Conservation (phyloP, 108 stramenopile species). For the Nitzschia sp. region DNA sequence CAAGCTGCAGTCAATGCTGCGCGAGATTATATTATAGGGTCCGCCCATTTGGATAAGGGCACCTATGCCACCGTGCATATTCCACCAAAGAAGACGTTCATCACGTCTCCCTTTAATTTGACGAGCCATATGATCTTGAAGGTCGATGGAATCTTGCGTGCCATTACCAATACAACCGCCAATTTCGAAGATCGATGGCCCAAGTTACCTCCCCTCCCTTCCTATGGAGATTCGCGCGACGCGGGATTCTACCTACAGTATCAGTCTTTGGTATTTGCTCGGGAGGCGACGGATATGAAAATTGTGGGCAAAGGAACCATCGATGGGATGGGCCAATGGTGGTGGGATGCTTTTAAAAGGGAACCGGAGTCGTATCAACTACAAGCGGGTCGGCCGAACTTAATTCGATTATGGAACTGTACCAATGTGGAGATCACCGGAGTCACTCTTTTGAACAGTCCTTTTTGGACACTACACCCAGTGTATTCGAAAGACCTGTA, state of each 20-base stretch:
- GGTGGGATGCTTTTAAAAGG: slow-evolving; percentile 29
- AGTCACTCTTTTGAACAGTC: slow-evolving; percentile 25
- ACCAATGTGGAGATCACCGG: slow-evolving; percentile 14
- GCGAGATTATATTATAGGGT: not conserved
- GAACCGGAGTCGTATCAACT: not conserved
- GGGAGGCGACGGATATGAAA: slow-evolving; percentile 13
- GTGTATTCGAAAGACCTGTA: slow-evolving; percentile 21
- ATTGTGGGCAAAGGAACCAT: slow-evolving; percentile 30
- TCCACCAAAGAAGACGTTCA: slow-evolving; percentile 10
- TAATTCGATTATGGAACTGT: slow-evolving; percentile 28
- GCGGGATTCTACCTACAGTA: slow-evolving; percentile 16
- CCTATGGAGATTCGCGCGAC: slow-evolving; percentile 21
- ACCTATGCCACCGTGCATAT: not conserved
- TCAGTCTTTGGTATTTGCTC: slow-evolving; percentile 29
- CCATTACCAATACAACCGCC: slow-evolving; percentile 2
- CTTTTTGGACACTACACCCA: slow-evolving; percentile 46
- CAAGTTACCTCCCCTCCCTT: slow-evolving; percentile 17
- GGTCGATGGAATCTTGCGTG: slow-evolving; percentile 28
- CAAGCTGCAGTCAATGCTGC: slow-evolving; percentile 11
- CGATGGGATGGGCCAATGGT: slow-evolving; percentile 32
- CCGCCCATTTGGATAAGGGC: not conserved
- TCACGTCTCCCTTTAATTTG: slow-evolving; percentile 25
- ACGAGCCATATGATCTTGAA: slow-evolving; percentile 19
- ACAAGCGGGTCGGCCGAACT: slow-evolving; percentile 26
- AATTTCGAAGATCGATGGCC: slow-evolving; percentile 22